Base-by-base conservation (phyloP, 2,329 filamentous ascomycete species). In the Hortaea sp. region DNA sequence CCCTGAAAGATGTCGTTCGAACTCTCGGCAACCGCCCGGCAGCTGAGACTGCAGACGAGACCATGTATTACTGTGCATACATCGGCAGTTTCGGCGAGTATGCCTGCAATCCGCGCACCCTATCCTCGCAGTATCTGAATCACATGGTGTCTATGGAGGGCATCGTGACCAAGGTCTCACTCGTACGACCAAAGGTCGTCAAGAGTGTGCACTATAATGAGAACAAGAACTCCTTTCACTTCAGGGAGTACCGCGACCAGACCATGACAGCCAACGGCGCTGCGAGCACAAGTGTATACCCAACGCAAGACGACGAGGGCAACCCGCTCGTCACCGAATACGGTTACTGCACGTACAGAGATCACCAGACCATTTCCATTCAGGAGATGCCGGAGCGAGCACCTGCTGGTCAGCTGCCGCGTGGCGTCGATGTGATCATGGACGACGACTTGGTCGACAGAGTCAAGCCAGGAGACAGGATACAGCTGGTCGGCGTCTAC, bases 331-430 rank as follows among this genome's bases (percentile, higher is more conserved):
- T 88, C 48, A 98, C 92, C 3, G 92, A 98, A 63, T 98, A 97
- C 64, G 92, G 92, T 27, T 90, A 94, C 69, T 94, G 84, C 65
- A 92, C 85, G 43, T 98, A 95, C 69, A 79, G 90, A 61, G 92
- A 98, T 64, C 92, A 98, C 63, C 92, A 98, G 66, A 95, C 87
- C 11, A 88, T 98, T 49, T 95, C 90, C 0, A 95, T 98, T 55
- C 92, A 98, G 69, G 92, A 98, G 71, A 98, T 98, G 92, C 92
- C 92, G 0, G 92, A 98, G 67, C 77, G 90, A 57, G 92, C 92
- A 2, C 92, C 92, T 45, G 90, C 92, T 49, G 92, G 92, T 44
- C 92, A 97, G 72, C 77, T 98, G 53, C 92, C 92, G 49, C 83
- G 92, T 45, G 88, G 90, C 46, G 92, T 98, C 12, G 92, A 98